A percentile compares a stretch with the other conserved stretches of the same genome.
These are phyloP conservation scores for Malbranchea zuffiana DNA, from an alignment of 2,329 filamentous ascomycete species.

Conservation along the genomic window DNA sequence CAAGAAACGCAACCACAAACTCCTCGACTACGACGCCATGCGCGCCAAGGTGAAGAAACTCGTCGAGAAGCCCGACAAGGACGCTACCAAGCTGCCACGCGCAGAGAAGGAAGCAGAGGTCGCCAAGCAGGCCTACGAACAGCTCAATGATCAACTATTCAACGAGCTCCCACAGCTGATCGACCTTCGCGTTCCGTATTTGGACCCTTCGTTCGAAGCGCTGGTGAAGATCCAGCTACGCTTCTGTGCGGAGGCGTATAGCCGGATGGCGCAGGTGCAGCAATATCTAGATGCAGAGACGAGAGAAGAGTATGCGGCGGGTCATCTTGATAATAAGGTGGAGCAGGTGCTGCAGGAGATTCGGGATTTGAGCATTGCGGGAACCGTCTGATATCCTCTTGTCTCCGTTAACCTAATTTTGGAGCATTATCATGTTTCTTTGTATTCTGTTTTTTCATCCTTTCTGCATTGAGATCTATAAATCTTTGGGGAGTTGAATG, in stretches of 20 bases:
- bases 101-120: slow-evolving; percentile 95
- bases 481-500: too few species aligned
- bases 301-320: slow-evolving; percentile 87
- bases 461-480: background rate
- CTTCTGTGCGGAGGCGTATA: slow-evolving; percentile 97
- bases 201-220: slow-evolving; percentile 94
- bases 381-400: slow-evolving; percentile 44
- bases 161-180: slow-evolving; percentile 90
- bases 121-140: slow-evolving; percentile 85
- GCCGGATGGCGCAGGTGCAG: slow-evolving; percentile 96
- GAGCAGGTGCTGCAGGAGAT: slow-evolving; percentile 97
- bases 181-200: slow-evolving; percentile 89
- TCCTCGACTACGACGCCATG: slow-evolving; percentile 94
- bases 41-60: slow-evolving; percentile 94
- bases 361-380: slow-evolving; percentile 83
- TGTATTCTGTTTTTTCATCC: background rate
- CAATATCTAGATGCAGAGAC: slow-evolving; percentile 95
- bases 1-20: slow-evolving; percentile 97
- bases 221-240: slow-evolving; percentile 96
- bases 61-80: slow-evolving; percentile 97
- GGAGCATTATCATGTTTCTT: background rate
- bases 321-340: slow-evolving; percentile 79
- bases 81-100: slow-evolving; percentile 87
- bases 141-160: slow-evolving; percentile 91
- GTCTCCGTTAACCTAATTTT: slow-evolving; percentile 1